A percentile compares a stretch with the other conserved stretches of the same genome.
phyloP scores from a whole-genome alignment of 192 early-diverging fungal genomes.

The Podochytrium sp. region DNA sequence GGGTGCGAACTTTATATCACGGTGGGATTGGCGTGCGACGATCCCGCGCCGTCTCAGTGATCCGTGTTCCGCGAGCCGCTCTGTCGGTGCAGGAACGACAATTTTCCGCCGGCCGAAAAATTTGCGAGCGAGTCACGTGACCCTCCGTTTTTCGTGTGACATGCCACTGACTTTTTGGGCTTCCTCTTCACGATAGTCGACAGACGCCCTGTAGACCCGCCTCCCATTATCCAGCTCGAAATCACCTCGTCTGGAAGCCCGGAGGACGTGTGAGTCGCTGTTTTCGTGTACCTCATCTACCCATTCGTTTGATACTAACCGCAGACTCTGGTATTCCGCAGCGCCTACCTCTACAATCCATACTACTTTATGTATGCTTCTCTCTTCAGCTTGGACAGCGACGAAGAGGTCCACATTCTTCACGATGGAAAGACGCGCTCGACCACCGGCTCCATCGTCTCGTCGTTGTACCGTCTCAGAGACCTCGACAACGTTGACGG shows the following conservation, averaged over 20 bases:
- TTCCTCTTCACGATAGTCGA: slow-evolving; percentile 54
- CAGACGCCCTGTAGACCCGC: slow-evolving; percentile 79
- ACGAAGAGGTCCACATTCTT: slow-evolving; percentile 86
- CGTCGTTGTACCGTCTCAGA: slow-evolving; percentile 86
- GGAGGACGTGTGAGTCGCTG: slow-evolving; percentile 12
- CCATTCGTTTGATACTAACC: background rate
- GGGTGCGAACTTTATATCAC: too few relatives aligned
- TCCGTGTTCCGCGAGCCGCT: background rate
- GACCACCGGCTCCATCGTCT: slow-evolving; percentile 93
- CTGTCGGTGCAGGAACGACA: background rate
- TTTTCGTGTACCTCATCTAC: background rate
- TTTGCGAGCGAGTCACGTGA: background rate
- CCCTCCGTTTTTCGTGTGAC: slow-evolving; percentile 7
- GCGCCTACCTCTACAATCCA: slow-evolving; percentile 67
- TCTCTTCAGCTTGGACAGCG: slow-evolving; percentile 78
- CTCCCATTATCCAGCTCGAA: slow-evolving; percentile 65
- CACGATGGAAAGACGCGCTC: slow-evolving; percentile 87
- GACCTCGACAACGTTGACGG: slow-evolving; percentile 86
- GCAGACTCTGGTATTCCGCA: slow-evolving; percentile 3
- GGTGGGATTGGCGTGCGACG: too few relatives aligned
- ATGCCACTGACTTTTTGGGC: background rate
- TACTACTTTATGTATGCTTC: slow-evolving; percentile 98
- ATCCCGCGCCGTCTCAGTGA: too few relatives aligned
- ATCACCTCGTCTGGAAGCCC: slow-evolving; percentile 22
- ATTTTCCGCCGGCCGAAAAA: background rate